phyloP scores from a whole-genome alignment of 305 asterid genomes.

The Fraxinus baroniana region DNA sequence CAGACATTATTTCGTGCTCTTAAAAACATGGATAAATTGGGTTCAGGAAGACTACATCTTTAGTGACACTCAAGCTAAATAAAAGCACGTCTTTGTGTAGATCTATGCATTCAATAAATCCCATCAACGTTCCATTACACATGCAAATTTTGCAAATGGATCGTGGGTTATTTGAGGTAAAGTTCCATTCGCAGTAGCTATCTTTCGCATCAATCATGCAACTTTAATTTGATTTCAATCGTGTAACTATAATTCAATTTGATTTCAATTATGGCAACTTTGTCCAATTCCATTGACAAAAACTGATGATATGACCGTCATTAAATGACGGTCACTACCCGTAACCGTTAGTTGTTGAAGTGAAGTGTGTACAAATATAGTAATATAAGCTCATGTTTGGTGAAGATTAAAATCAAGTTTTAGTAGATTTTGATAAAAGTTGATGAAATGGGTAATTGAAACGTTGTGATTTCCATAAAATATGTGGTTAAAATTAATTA shows the following conservation, averaged over 20 bases:
- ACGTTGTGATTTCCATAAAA: background rate
- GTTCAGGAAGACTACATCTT: background rate
- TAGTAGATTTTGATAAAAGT: too few relatives aligned
- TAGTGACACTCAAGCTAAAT: background rate
- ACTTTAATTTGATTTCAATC: background rate
- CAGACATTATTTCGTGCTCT: background rate
- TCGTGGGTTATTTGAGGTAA: background rate
- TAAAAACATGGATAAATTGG: background rate
- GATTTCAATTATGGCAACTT: background rate
- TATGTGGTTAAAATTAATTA: background rate
- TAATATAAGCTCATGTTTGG: background rate
- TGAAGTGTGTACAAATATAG: background rate
- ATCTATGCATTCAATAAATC: background rate
- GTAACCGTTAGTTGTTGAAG: background rate
- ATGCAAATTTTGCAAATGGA: constrained; percentile 10
- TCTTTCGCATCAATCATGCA: background rate
- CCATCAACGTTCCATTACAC: background rate
- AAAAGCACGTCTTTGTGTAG: background rate
- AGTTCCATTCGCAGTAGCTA: background rate
- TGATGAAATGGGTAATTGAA: background rate
- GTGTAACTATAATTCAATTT: background rate
- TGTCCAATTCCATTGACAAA: background rate
- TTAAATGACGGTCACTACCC: background rate
- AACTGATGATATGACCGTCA: background rate
- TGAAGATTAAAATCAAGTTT: background rate